Conservation (phyloP, 2,329 filamentous ascomycete species). For the Periglandula ipomoeae region DNA sequence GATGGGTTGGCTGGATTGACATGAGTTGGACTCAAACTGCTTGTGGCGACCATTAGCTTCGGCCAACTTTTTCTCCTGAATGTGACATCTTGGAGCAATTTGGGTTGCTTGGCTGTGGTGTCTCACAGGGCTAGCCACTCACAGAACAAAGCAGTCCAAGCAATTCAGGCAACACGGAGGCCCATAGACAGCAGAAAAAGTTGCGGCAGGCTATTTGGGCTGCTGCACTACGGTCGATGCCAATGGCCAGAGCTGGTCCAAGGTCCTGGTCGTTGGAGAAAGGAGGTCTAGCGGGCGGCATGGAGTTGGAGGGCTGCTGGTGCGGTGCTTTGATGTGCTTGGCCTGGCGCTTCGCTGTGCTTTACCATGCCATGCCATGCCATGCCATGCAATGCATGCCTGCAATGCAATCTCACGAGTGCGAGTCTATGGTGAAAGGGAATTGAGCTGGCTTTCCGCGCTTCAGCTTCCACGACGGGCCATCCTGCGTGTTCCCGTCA, state of each 20-base stretch:
- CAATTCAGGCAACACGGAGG: not conserved
- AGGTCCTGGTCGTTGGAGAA: too few relatives aligned
- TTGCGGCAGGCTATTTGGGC: not conserved
- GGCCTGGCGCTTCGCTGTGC: too few relatives aligned
- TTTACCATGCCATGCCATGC: not conserved
- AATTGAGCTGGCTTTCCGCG: too few relatives aligned
- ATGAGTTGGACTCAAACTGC: not conserved
- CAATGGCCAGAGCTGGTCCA: not conserved
- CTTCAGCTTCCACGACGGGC: not conserved
- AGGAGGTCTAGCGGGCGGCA: too few relatives aligned
- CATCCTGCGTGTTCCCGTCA: not conserved
- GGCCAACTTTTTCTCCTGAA: slow-evolving; percentile 1
- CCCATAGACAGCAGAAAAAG: not conserved
- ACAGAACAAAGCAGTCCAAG: not conserved
- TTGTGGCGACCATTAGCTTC: slow-evolving; percentile 1
- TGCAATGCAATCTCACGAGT: too few relatives aligned
- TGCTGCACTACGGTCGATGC: not conserved
- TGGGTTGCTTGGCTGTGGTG: not conserved
- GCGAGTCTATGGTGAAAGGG: too few relatives aligned
- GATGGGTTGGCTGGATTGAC: not conserved
- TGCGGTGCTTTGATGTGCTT: too few relatives aligned
- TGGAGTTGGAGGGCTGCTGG: too few relatives aligned
- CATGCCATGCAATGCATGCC: not conserved
- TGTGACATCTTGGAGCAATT: not conserved
- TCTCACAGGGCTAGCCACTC: not conserved